Evolutionary conservation across 805 yeast species (phyloP).

Genomic region (Monosporozyma siamensis): DNA sequence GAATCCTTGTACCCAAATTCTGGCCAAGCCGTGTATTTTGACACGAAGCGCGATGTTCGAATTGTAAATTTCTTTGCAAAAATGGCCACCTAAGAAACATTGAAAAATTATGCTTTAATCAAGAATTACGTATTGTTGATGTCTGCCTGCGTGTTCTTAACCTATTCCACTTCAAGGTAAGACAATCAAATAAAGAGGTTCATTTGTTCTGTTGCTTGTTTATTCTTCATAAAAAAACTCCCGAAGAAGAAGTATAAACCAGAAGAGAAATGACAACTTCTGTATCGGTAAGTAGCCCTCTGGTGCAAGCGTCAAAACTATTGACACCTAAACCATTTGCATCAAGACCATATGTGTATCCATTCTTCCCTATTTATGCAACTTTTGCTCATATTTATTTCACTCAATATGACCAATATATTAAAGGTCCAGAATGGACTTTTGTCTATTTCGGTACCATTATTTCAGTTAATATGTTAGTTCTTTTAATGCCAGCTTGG

Average conservation of each 20-base stretch:
- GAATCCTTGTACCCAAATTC: too few relatives aligned
- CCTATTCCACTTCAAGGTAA: too few relatives aligned
- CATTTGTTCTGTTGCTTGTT: not conserved
- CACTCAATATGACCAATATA: slow-evolving; percentile 65
- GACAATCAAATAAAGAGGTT: not conserved
- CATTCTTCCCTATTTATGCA: slow-evolving; percentile 74
- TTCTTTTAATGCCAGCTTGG: slow-evolving; percentile 94
- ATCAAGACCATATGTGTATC: slow-evolving; percentile 71
- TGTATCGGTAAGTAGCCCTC: slow-evolving; percentile 51
- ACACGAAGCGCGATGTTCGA: too few relatives aligned
- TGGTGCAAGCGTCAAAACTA: slow-evolving; percentile 63
- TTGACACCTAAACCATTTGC: slow-evolving; percentile 56
- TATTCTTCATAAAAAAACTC: too few relatives aligned
- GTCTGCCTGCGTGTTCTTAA: too few relatives aligned
- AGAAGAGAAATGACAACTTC: not conserved
- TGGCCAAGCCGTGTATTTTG: too few relatives aligned
- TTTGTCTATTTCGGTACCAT: slow-evolving; percentile 74
- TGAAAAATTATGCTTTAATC: too few relatives aligned
- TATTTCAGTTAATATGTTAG: slow-evolving; percentile 59
- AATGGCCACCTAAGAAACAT: too few relatives aligned
- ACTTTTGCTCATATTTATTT: slow-evolving; percentile 54
- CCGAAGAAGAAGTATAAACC: not conserved
- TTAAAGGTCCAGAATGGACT: slow-evolving; percentile 93
- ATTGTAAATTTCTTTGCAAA: too few relatives aligned
- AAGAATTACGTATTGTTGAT: too few relatives aligned